Base-by-base conservation (phyloP, 345 rosid genomes). In the Salix suchowensis region DNA sequence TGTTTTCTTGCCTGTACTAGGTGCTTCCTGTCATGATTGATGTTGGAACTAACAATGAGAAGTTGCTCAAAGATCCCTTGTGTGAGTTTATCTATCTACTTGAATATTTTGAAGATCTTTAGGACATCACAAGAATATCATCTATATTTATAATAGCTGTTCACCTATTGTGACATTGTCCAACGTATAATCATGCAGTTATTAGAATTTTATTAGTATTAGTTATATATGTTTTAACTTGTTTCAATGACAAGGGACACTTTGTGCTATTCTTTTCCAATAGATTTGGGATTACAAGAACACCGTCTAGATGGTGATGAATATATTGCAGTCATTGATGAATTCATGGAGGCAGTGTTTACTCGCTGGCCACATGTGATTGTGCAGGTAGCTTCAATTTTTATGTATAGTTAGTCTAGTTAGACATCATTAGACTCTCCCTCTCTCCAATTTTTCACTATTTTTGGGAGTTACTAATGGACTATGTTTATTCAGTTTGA, bases 11-110 rank as follows among this genome's bases (percentile, higher is more conserved):
- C 64, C 46, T 81, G 73, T 66, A 71, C 67, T 85, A 96, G 99
- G 99, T 91, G 76, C 97, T 93, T 78, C 99, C 98, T 80, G 94
- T 96, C 78, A 93, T 93, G 99, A 93, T 96, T 87, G 99, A 96
- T 85, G 94, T 96, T 82, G 99, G 98, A 84, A 96, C 99, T 60
- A 91, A 93, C 86, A 96, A 96, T 85, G 94, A 93, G 86, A 96
- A 88, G 85, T 88, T 96, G 80, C 93, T 93, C 72, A 86, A 91
- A 72, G 89, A 92, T 39, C 92, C 97, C 72, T 16, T 92, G 76
- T 96, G 99, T 96, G 87, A 88, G 96, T 84, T 65, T 77, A n/a
- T n/a, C 71, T 40, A 77, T 39, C 55, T 69, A 40, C 77, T 48
- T 80, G 64, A 72, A 68, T 19, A 21, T 52, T 72, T 42, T 62